Base-by-base conservation (phyloP, 2,329 filamentous ascomycete species). In the Mycocentrospora acerina region DNA sequence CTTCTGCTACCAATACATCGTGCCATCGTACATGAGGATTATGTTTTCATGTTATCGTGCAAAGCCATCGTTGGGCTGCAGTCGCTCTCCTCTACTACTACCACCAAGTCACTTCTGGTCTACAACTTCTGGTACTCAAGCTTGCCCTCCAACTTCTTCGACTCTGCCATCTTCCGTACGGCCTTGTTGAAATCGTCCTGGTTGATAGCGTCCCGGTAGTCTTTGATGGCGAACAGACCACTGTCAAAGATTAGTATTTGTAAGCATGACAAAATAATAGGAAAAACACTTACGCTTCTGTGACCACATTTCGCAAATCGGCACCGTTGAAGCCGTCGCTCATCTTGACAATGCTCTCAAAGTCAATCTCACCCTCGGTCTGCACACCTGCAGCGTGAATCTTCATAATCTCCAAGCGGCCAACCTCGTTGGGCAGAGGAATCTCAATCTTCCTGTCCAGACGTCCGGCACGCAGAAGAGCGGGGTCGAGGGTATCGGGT, bases 151-250 rank as follows among this genome's bases (percentile, higher is more conserved):
- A 98, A 73, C 74, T 98, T 98, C 88, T 98, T 98, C 46, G 88
- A 80, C 72, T 98, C 93, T 12, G 88, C 90, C 55, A 98, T 86
- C 81, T 98, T 98, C 55, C 93, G 85, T 37, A 98, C 93, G 4
- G 93, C 93, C 74, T 96, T 96, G 77, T 96, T 98, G 82, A 97
- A 96, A 66, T 98, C 93, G 62, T 98, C 93, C 69, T 98, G 93
- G 72, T 88, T 97, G 71, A 98, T 88, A 10, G 90, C 83, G 60
- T 98, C 93, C 46, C 94, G 79, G 69, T 97, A 95, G 64, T 95
- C 93, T 72, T 97, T 97, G 80, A 98, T 98, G 29, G 93, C 90
- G 69, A 96, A 97, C 26, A 98, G 75, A 49, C 93, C 93, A 54
- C 89, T 94, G 39, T 4, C 25, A 19, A 17, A 19, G 29, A 42